Evolutionary conservation across 768 basidiomycete species (phyloP).

Genomic region (Xanthoconium stramineum): DNA sequence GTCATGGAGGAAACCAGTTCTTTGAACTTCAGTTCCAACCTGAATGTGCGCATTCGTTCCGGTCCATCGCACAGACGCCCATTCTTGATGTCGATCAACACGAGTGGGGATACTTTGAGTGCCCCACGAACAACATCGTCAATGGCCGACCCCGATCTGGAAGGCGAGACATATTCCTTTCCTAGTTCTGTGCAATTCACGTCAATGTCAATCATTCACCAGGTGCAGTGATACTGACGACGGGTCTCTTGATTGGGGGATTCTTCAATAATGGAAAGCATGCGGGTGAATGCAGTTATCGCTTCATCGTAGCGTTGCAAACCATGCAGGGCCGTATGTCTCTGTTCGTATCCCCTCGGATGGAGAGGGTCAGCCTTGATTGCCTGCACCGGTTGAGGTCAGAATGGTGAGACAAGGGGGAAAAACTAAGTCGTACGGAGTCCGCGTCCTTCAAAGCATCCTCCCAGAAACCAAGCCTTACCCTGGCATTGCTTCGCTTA

Average conservation of each 20-base stretch:
- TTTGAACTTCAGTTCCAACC: neutral
- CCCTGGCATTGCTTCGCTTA: slow-evolving; percentile 1
- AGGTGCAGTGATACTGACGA: slow-evolving; percentile 3
- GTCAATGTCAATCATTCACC: rapidly evolving
- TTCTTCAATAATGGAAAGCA: neutral
- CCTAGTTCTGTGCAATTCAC: neutral
- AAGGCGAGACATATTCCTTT: neutral
- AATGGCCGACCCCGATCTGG: neutral
- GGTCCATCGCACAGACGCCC: neutral
- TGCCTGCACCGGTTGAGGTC: no score
- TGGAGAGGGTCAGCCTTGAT: neutral
- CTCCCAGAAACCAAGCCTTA: neutral
- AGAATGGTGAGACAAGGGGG: no score
- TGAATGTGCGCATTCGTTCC: neutral
- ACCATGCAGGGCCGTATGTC: neutral
- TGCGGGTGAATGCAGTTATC: neutral
- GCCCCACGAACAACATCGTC: neutral
- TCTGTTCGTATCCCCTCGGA: slow-evolving; percentile 2
- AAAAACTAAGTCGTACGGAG: no score
- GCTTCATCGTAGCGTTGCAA: slow-evolving; percentile 2
- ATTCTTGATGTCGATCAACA: neutral
- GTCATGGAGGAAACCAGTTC: slow-evolving; percentile 9
- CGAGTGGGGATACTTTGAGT: neutral
- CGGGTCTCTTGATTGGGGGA: neutral
- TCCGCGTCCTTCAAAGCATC: slow-evolving; percentile 14